Percentiles rank a stretch among this genome's conserved stretches.
phyloP scores from a whole-genome alignment of 257 asterid species.

The Thymus quinquecostatus region DNA sequence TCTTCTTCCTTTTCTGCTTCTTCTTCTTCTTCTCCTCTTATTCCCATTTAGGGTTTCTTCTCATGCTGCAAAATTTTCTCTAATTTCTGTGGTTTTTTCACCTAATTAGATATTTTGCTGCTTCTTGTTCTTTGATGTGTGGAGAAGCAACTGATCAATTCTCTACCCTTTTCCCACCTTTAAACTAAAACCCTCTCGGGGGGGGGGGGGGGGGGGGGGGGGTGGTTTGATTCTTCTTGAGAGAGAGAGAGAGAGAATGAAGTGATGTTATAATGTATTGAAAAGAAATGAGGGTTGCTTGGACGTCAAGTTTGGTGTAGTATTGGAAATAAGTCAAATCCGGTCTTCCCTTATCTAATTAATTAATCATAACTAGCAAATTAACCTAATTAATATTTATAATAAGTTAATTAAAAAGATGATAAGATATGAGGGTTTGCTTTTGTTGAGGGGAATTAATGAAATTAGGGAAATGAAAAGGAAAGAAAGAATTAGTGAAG shows the following conservation, averaged over 20 bases:
- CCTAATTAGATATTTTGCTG: constrained; percentile 31
- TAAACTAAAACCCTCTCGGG: constrained; percentile 27
- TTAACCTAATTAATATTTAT: no score
- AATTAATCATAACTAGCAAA: not conserved
- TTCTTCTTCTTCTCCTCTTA: not conserved
- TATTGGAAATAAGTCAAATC: constrained; percentile 15
- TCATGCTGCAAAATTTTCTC: no score
- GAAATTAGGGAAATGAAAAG: not conserved
- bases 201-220: not conserved
- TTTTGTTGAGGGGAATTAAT: not conserved
- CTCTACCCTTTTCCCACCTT: constrained; percentile 27
- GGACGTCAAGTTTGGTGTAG: constrained; percentile 73
- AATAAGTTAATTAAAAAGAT: not conserved
- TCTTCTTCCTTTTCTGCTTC: constrained; percentile 7
- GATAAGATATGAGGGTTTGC: no score
- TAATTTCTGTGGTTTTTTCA: not conserved
- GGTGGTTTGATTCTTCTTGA: no score
- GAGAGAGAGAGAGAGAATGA: constrained; percentile 19
- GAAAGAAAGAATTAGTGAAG: not conserved
- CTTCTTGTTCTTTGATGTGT: constrained; percentile 39
- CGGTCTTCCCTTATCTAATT: constrained; percentile 8
- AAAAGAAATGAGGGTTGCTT: constrained; percentile 65
- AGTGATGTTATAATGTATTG: constrained; percentile 33
- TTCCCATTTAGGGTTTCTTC: no score
- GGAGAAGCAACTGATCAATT: constrained; percentile 42